phyloP scores from a whole-genome alignment of 2,329 filamentous ascomycete species.

The Emmonsiellopsis sp. region DNA sequence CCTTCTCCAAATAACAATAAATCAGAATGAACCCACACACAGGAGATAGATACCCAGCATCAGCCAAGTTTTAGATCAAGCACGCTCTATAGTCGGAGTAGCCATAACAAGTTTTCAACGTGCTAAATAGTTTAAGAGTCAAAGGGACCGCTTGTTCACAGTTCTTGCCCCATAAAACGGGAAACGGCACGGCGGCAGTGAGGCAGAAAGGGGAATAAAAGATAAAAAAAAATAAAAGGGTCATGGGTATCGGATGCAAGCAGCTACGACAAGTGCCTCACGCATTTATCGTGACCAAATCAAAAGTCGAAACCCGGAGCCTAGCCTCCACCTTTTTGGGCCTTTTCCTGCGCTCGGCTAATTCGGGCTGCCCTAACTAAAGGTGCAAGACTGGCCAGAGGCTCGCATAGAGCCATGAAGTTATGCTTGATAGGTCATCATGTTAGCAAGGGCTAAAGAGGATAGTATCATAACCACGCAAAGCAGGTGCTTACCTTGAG shows the following conservation, averaged over 20 bases:
- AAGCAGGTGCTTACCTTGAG: conserved; percentile 60
- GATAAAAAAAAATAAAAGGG: neutral
- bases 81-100: neutral
- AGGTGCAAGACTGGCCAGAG: conserved; percentile 68
- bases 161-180: neutral
- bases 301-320: conserved; percentile 5
- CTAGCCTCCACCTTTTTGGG: conserved; percentile 49
- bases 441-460: conserved; percentile 14
- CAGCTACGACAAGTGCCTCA: neutral
- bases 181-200: neutral
- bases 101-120: neutral
- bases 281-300: neutral
- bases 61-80: neutral
- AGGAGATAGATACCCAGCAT: neutral
- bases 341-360: conserved; percentile 77
- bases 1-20: neutral
- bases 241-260: neutral
- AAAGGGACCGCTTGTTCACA: neutral
- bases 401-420: conserved; percentile 69
- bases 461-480: neutral
- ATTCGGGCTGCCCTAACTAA: conserved; percentile 78
- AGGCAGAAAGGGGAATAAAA: neutral
- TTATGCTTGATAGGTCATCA: conserved; percentile 50
- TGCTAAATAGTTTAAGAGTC: neutral
- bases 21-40: neutral